These are phyloP conservation scores for Boeremia lycopersici DNA, from an alignment of 2,329 filamentous ascomycete species.

Conservation along the genomic window DNA sequence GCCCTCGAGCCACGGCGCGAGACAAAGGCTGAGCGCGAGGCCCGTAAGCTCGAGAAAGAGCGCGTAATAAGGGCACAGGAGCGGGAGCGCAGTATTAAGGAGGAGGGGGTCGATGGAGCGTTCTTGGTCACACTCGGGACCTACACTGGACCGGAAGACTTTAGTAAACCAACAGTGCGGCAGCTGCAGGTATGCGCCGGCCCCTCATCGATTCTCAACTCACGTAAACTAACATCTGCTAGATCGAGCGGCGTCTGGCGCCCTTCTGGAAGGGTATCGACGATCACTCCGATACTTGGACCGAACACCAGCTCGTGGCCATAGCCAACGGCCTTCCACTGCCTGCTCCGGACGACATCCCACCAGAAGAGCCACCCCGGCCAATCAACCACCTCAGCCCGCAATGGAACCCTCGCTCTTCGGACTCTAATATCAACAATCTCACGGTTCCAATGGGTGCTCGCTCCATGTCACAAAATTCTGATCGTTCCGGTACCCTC, in stretches of 20 bases:
- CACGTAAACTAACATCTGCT: conserved; percentile 17
- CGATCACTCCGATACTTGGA: conserved; percentile 87
- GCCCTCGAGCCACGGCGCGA: conserved; percentile 71
- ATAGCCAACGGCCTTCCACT: conserved; percentile 83
- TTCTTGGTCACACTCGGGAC: conserved; percentile 93
- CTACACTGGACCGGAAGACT: conserved; percentile 92
- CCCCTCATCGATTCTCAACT: conserved; percentile 13
- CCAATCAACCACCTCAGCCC: conserved; percentile 40
- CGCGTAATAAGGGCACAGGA: conserved; percentile 77
- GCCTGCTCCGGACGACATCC: conserved; percentile 81
- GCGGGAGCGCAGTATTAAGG: conserved; percentile 84
- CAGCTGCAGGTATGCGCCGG: conserved; percentile 78
- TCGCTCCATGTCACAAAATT: conserved; percentile 78
- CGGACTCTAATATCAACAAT: conserved; percentile 68
- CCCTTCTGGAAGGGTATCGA: conserved; percentile 96
- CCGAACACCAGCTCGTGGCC: conserved; percentile 92
- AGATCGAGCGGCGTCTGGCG: conserved; percentile 92
- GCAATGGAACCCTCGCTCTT: conserved; percentile 54
- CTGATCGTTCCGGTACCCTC: conserved; percentile 67
- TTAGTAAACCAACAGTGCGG: conserved; percentile 84
- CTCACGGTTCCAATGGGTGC: conserved; percentile 80
- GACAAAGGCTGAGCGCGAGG: conserved; percentile 90
- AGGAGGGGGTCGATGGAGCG: conserved; percentile 93
- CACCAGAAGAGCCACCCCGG: conserved; percentile 68
- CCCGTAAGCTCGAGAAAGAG: conserved; percentile 82